phyloP scores from a whole-genome alignment of 208 protist genomes.

The Kentomonas sorsogonicus region DNA sequence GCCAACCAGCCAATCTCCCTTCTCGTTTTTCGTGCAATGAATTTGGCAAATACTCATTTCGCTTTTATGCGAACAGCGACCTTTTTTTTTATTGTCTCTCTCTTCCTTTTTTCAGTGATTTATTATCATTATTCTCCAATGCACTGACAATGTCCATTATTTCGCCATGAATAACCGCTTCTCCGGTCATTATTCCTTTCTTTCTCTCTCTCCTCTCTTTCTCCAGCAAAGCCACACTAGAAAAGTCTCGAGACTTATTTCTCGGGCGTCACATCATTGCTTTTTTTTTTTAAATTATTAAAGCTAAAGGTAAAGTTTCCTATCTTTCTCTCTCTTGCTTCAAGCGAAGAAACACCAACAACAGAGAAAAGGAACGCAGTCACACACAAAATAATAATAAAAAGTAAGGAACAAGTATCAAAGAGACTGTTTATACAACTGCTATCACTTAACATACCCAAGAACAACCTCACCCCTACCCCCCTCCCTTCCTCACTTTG shows the following conservation, averaged over 20 bases:
- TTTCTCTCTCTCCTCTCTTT: conserved; percentile 9
- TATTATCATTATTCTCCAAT: background rate
- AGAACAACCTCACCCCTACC: too few relatives aligned
- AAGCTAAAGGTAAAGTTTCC: too few relatives aligned
- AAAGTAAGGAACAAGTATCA: too few relatives aligned
- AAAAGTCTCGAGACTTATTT: background rate
- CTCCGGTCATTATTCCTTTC: background rate
- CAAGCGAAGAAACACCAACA: background rate
- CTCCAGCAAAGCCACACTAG: background rate
- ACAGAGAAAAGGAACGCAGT: conserved; percentile 3
- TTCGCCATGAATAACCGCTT: background rate
- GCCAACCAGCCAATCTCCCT: background rate
- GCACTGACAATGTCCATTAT: background rate
- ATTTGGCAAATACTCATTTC: background rate
- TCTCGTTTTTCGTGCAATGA: conserved; percentile 7
- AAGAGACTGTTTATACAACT: too few relatives aligned
- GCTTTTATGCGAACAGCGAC: background rate
- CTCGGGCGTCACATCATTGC: background rate
- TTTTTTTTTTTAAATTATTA: background rate
- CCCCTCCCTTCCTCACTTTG: too few relatives aligned
- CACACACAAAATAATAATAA: too few relatives aligned
- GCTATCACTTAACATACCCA: too few relatives aligned
- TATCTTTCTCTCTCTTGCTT: background rate
- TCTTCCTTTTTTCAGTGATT: conserved; percentile 2
- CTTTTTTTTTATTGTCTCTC: background rate